Evolutionary conservation across 352 stramenopile species (phyloP), one percentile per base, ranked within the genome.

Genomic region (Globisporangium spiculum): DNA sequence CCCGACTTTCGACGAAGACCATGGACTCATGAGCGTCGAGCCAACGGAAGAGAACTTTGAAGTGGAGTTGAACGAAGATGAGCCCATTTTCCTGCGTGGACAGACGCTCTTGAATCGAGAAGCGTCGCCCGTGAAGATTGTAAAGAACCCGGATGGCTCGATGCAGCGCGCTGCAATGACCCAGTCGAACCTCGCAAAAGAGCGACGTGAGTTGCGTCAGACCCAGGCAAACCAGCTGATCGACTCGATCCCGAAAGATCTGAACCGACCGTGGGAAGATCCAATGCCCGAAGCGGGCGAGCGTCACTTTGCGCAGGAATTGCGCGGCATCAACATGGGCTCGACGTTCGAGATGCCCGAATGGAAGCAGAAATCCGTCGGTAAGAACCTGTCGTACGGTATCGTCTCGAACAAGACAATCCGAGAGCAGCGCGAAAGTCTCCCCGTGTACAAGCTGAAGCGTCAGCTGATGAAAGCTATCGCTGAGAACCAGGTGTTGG

Each of bases 111-210:
- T 85, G 53, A 92, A 87, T 66, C 87, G 78, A 5, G 97, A 99
- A 63, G 69, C 99, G 36, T 97, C 94, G 54, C 98, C 98, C 0
- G 86, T 99, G 9, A 98, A 98, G 60, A 99, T 99, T 76, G 96
- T 99, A 1, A 99, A 99, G 73, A 99, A 99, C 77, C 98, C 98
- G 1, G 98, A 99, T 78, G 98, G 98, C 38, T 98, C 93, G 9
- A 86, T 99, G 72, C 94, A 99, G 73, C 89, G 98, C 12, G 98
- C 97, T 0, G 98, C 98, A 0, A 97, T 99, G 86, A 98, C 97
- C 58, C 97, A 99, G 76, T 92, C 84, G 7, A 97, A 91, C 24
- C 81, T 99, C 61, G 94, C 97, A 0, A 99, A 99, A 71, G 98
- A 99, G 75, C 89, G 98, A 14, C 88, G 97, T 34, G 97, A 99